Percentiles rank a stretch among this genome's conserved stretches.
Evolutionary conservation across 2,329 filamentous ascomycete species (phyloP).

Genomic region (Aspergillus melleus): DNA sequence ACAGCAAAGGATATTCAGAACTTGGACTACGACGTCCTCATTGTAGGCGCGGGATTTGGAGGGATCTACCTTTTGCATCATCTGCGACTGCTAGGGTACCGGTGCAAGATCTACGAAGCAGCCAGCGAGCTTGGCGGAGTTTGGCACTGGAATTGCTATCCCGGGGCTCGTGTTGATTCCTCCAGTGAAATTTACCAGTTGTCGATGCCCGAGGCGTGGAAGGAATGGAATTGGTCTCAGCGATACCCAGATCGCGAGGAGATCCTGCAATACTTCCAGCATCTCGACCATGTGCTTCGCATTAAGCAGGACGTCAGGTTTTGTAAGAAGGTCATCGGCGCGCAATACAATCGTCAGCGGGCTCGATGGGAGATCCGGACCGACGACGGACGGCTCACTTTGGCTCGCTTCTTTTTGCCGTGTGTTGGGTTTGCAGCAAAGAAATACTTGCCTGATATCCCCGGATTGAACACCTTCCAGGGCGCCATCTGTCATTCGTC

Average conservation of each 20-base stretch:
- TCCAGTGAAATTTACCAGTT: conserved; percentile 57
- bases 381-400: conserved; percentile 40
- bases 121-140: conserved; percentile 54
- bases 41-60: no score
- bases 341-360: conserved; percentile 40
- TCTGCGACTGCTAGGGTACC: no score
- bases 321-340: conserved; percentile 41
- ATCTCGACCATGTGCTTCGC: conserved; percentile 46
- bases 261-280: conserved; percentile 48
- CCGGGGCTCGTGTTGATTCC: conserved; percentile 56
- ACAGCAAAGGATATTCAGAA: no score
- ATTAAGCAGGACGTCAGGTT: conserved; percentile 49
- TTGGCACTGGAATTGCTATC: conserved; percentile 61
- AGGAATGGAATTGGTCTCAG: conserved; percentile 47
- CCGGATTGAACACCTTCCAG: conserved; percentile 46
- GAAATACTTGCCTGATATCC: conserved; percentile 42
- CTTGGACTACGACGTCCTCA: no score
- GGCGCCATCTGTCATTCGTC: conserved; percentile 58
- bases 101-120: conserved; percentile 52
- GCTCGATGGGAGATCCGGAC: conserved; percentile 49
- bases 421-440: conserved; percentile 51
- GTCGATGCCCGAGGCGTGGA: conserved; percentile 50
- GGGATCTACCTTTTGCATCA: no score
- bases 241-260: conserved; percentile 36
- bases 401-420: conserved; percentile 47